These are phyloP conservation scores for Pulveroboletus frians DNA, from an alignment of 768 basidiomycete species.

Conservation along the genomic window DNA sequence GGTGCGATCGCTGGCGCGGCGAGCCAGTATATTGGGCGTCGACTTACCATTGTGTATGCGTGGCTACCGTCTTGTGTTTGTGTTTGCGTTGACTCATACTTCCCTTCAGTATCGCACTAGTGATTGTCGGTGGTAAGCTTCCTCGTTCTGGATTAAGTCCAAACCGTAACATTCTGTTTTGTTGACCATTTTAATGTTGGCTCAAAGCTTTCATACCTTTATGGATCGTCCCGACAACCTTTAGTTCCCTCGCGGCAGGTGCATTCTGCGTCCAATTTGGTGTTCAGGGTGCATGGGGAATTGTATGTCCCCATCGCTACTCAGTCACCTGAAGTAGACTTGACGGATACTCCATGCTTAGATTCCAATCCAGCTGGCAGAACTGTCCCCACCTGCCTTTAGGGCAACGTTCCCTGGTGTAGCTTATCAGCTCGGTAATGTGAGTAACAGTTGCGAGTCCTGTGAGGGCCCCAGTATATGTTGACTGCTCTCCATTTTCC, in stretches of 20 bases:
- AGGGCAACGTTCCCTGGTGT: constrained; percentile 84
- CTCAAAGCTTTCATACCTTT: constrained; percentile 56
- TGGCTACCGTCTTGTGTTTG: background rate
- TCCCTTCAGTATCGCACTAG: constrained; percentile 17
- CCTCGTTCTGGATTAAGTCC: constrained; percentile 22
- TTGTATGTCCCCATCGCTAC: constrained; percentile 43
- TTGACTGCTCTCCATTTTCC: background rate
- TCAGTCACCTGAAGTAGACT: background rate
- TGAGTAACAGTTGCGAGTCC: constrained; percentile 6
- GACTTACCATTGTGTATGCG: constrained; percentile 61
- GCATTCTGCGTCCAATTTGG: constrained; percentile 86
- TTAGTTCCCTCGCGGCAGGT: constrained; percentile 67
- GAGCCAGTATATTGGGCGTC: constrained; percentile 75
- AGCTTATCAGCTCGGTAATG: constrained; percentile 79
- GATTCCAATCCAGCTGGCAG: constrained; percentile 75
- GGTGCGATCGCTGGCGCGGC: constrained; percentile 64
- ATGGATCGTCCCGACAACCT: constrained; percentile 74
- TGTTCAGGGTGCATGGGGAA: constrained; percentile 89
- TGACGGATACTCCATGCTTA: constrained; percentile 7
- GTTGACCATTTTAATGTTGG: background rate
- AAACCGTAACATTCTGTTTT: background rate
- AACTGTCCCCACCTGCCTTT: constrained; percentile 86
- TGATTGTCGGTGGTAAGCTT: constrained; percentile 30
- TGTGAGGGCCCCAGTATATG: background rate
- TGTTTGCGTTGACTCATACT: background rate